A percentile compares a stretch with the other conserved stretches of the same genome.
Evolutionary conservation across 768 basidiomycete genomes (phyloP).

Genomic region (Leccinellum rugosiceps): DNA sequence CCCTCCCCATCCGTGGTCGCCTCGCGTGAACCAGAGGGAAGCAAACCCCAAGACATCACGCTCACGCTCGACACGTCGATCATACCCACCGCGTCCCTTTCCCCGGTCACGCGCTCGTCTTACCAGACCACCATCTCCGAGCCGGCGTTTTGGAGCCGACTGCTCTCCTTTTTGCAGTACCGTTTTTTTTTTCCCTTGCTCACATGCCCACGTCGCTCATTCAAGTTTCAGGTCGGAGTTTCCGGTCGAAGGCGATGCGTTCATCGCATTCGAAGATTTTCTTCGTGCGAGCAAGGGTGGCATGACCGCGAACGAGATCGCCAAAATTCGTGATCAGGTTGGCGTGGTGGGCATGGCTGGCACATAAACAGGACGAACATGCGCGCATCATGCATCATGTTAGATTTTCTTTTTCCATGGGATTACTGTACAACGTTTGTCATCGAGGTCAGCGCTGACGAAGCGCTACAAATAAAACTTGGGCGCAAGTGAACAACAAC

Average conservation of each 20-base stretch:
- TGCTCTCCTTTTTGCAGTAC: slow-evolving; percentile 64
- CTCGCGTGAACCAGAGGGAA: slow-evolving; percentile 40
- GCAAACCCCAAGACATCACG: slow-evolving; percentile 54
- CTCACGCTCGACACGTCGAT: slow-evolving; percentile 63
- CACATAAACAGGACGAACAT: slow-evolving; percentile 35
- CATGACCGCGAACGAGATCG: slow-evolving; percentile 83
- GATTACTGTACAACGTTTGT: slow-evolving; percentile 16
- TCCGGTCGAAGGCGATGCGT: slow-evolving; percentile 56
- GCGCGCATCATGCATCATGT: background rate
- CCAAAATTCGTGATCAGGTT: slow-evolving; percentile 85
- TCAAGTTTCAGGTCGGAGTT: slow-evolving; percentile 55
- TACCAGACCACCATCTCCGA: slow-evolving; percentile 55
- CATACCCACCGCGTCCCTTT: slow-evolving; percentile 45
- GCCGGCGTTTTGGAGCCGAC: slow-evolving; percentile 76
- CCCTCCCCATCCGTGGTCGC: slow-evolving; percentile 60
- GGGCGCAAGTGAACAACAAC: slow-evolving; percentile 5
- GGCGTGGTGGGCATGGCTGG: slow-evolving; percentile 90
- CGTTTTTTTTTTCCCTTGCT: background rate
- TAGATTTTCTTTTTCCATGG: background rate
- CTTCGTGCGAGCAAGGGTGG: slow-evolving; percentile 76
- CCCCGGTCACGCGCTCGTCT: slow-evolving; percentile 28
- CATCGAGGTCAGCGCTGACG: slow-evolving; percentile 8
- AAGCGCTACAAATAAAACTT: background rate
- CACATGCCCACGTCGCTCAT: background rate
- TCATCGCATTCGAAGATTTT: slow-evolving; percentile 82